Evolutionary conservation across 129 eudicot species (phyloP), one percentile per base, ranked within the genome.

Genomic region (Flaveria linearis): DNA sequence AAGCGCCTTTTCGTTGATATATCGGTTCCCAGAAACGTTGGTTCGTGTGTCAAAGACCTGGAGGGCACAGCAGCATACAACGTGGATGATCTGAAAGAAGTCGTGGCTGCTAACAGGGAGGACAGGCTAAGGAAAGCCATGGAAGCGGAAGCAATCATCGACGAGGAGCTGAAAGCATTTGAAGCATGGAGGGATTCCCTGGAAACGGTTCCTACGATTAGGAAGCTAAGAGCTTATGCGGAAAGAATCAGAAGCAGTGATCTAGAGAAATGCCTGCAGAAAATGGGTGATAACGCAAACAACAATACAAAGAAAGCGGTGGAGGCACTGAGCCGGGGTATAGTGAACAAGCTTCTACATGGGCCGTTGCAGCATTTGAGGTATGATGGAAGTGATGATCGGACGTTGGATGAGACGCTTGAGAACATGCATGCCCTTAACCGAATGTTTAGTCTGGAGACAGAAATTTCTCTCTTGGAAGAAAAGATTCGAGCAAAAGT

Each of bases 361-460:
- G 97, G 96, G 23, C 97, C 97, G 1, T 84, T 89, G 91, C 92
- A 87, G 82, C 97, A 92, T 68, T 72, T 92, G 75, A 87, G 97
- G 81, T 92, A 93, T 72, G 93, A 92, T 76, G 97, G 96, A 67
- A 92, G 92, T 57, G 96, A 89, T 50, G 88, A 83, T 51, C 84
- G 96, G 68, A 90, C 96, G 22, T 71, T 92, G 80, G 86, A 75
- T 30, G 97, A 92, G 78, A 92, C 97, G 4, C 92, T 92, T 2
- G 96, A 92, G 76, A 92, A 92, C 67, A 92, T 92, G 97, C 93
- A 92, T 74, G 97, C 97, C 28, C 89, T 92, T 9, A 89, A 92
- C 85, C 66, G 97, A 68, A 92, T 92, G 96, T 92, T 89, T 77
- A 84, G 80, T 67, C 87, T 92, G 1, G 97, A 92, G 73, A 89